Base-by-base conservation (phyloP, 2,329 filamentous ascomycete species). In the Cladosporium sp. region DNA sequence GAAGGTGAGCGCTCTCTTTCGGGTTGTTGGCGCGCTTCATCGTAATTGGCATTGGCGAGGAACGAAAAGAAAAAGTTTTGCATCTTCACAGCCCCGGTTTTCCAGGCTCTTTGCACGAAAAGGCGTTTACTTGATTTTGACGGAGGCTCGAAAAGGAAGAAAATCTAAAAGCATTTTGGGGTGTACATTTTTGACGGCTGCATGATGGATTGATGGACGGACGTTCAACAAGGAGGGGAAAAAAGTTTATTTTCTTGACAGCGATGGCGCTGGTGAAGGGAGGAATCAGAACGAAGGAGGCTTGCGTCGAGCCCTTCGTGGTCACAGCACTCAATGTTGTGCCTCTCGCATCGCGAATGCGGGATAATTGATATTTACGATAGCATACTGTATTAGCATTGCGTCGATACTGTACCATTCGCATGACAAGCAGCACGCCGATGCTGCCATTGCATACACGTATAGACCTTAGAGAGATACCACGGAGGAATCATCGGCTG, bases 221-320 rank as follows among this genome's bases (percentile, higher is more conserved):
- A 32, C 12, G 28, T 32, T 32, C 28, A 32, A 32, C 28, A 32
- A 9, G 28, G 8, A 39, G 35, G 35, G 17, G 12, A 47, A 25
- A 55, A 55, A 37, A 13, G 20, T 53, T 22, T 9, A 10, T 10
- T 32, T 32, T n/a, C n/a, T 53, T 37, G 10, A 47, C 32, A 55
- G 52, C 52, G 52, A 55, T 35, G 52, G 52, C 52, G 52, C 52
- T 45, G 42, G 42, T 20, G 42, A 45, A n/a, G 42, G 15, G 9
- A 25, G 6, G 24, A 6, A 28, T 45, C 2, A 15, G 2, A 25
- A 9, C 22, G 24, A n/a, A 28, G 10, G 7, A n/a, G 17, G 42
- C 8, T 9, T n/a, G n/a, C n/a, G n/a, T 10, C 28, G 28, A 10
- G 28, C 12, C 28, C 28, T 32, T 32, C 12, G 28, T 32, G 28